These are phyloP conservation scores for Pigoraptor vietnamica DNA, from an alignment of 78 protist genomes.

Conservation along the genomic window DNA sequence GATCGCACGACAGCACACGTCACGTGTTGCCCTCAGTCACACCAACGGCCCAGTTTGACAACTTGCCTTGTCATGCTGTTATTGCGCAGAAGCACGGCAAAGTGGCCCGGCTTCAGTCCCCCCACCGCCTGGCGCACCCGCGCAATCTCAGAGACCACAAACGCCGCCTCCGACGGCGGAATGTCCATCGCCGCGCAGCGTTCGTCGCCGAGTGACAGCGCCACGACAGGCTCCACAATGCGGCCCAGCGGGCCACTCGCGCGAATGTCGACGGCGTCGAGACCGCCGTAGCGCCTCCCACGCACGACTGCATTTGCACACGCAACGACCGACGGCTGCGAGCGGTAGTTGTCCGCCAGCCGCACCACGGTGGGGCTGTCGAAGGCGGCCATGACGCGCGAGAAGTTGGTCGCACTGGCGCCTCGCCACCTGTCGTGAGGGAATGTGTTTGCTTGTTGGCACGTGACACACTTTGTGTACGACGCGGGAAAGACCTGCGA, in stretches of 20 bases:
- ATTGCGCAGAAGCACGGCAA: background rate
- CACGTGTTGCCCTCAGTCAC: background rate
- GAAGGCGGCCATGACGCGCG: background rate
- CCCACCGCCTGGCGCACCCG: background rate
- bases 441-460: no score
- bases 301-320: background rate
- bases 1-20: background rate
- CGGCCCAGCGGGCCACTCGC: background rate
- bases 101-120: background rate
- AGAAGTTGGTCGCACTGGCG: background rate
- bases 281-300: background rate
- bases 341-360: background rate
- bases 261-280: background rate
- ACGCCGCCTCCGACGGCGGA: background rate
- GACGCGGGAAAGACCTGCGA: no score
- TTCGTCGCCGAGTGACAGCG: background rate
- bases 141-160: background rate
- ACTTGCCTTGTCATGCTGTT: background rate
- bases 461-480: no score
- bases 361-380: background rate
- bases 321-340: background rate
- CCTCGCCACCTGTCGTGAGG: background rate
- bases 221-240: background rate
- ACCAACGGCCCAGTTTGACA: no score
- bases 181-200: background rate